Percentiles rank a stretch among this genome's conserved stretches.
phyloP scores from a whole-genome alignment of 2,329 filamentous ascomycete species.

The Beauveria sp. region DNA sequence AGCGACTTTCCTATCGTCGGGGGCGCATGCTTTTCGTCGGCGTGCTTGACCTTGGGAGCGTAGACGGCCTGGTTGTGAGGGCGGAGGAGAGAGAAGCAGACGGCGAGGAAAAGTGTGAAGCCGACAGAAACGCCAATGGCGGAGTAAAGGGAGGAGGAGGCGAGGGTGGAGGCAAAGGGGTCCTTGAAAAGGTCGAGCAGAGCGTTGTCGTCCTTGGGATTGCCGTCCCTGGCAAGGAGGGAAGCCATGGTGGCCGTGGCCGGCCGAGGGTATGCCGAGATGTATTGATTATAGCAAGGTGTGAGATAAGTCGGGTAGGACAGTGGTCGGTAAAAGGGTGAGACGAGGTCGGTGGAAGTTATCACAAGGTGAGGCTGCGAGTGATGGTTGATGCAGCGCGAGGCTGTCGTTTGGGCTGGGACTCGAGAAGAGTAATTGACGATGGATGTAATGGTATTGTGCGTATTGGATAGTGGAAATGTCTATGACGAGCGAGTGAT shows the following conservation, averaged over 20 bases:
- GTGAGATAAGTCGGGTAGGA: not conserved
- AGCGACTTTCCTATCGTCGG: conserved; percentile 80
- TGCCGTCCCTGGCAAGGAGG: conserved; percentile 8
- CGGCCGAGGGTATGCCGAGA: not conserved
- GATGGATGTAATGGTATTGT: too few relatives aligned
- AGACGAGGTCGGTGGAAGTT: not conserved
- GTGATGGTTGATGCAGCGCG: too few relatives aligned
- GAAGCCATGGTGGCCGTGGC: not conserved
- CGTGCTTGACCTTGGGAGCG: conserved; percentile 86
- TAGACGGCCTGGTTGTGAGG: conserved; percentile 91
- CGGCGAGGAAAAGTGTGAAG: conserved; percentile 63
- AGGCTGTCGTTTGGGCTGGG: not conserved
- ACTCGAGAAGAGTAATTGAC: not conserved
- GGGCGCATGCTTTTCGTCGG: conserved; percentile 82
- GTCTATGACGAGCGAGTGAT: not conserved
- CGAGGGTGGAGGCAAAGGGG: conserved; percentile 37
- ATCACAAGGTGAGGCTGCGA: too few relatives aligned
- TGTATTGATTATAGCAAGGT: not conserved
- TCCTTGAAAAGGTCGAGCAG: conserved; percentile 42
- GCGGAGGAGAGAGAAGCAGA: conserved; percentile 81
- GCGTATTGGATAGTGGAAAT: too few relatives aligned
- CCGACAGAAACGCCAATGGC: conserved; percentile 75
- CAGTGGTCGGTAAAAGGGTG: not conserved
- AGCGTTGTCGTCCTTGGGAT: conserved; percentile 31
- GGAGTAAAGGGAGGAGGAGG: conserved; percentile 49